Base-by-base conservation (phyloP, 2,329 filamentous ascomycete genomes). In the Aspergillus fischeri region DNA sequence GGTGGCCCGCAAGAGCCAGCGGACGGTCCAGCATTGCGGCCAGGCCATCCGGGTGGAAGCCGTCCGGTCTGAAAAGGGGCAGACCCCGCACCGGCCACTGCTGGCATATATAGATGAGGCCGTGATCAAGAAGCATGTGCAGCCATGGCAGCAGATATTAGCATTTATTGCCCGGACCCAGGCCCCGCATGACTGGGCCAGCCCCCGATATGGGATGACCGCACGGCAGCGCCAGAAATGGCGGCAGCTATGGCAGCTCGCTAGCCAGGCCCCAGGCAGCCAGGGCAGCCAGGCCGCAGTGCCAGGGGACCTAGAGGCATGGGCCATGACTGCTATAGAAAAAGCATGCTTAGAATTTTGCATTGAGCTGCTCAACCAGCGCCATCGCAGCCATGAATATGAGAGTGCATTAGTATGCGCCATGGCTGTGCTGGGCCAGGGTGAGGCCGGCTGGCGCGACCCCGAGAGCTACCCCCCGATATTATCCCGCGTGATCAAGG, bases 121-220 rank as follows among this genome's bases (percentile, higher is more conserved):
- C 0, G 51, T 29, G 1, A 52, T 54, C 29, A 21, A 51, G 42
- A 25, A 48, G 7, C 42, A 58, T 27, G 42, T 58, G 1, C 9
- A 20, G 25, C 52, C 17, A 35, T 54, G 27, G 48, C 24, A 54
- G 48, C 24, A 54, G 55, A 27, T 58, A 2, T 29, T 58, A 7
- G 41, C 8, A n/a, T 54, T 54, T 6, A 54, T 58, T 28, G 14
- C 49, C 3, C 32, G 44, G n/a, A 58, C 42, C 0, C 24, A 58
- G 56, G 28, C 28, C 6, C 52, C 29, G 4, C 44, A 49, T 2
- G 10, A 4, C 4, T 38, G 11, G 44, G 27, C 17, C 14, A 24
- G 29, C 25, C 52, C 44, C 0, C 3, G 8, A 27, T 53, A 53
- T 14, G 14, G 29, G 7, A 32, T 54, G 25, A 57, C 53, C 0